Conservation (phyloP, 2,329 filamentous ascomycete genomes). For the Aspergillus uvarum region DNA sequence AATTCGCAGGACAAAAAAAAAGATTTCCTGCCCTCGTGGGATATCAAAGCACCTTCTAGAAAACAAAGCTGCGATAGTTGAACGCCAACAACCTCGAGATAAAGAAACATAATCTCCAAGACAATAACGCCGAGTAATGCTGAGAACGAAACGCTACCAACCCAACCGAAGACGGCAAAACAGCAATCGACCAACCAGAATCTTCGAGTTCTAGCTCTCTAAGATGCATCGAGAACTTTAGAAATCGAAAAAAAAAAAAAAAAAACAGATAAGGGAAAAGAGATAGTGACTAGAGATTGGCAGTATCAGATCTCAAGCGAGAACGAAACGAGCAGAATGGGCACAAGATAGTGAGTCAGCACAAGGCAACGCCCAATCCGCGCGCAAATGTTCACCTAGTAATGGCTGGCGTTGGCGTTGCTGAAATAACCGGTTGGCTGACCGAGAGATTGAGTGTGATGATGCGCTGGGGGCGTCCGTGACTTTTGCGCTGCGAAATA, state of each 20-base stretch:
- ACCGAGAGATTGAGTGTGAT: slow-evolving; percentile 27
- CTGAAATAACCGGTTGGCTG: slow-evolving; percentile 29
- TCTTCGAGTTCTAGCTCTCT: slow-evolving; percentile 12
- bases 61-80: background rate
- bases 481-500: slow-evolving; percentile 24
- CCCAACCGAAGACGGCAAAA: background rate
- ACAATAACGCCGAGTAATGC: background rate
- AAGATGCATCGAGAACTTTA: slow-evolving; percentile 8
- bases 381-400: slow-evolving; percentile 8
- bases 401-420: slow-evolving; percentile 25
- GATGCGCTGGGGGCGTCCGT: slow-evolving; percentile 26
- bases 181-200: background rate
- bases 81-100: background rate
- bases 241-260: too few relatives aligned
- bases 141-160: background rate
- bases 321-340: background rate
- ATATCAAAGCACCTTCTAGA: background rate
- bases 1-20: too few relatives aligned
- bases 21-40: background rate
- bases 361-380: background rate
- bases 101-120: background rate
- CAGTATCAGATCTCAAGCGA: background rate
- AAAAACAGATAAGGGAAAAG: slow-evolving; percentile 4
- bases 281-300: background rate
- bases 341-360: background rate